Percentiles rank a stretch among this genome's conserved stretches.
phyloP scores from a whole-genome alignment of 257 asterid genomes.

The Fraxinus quadrangulata region DNA sequence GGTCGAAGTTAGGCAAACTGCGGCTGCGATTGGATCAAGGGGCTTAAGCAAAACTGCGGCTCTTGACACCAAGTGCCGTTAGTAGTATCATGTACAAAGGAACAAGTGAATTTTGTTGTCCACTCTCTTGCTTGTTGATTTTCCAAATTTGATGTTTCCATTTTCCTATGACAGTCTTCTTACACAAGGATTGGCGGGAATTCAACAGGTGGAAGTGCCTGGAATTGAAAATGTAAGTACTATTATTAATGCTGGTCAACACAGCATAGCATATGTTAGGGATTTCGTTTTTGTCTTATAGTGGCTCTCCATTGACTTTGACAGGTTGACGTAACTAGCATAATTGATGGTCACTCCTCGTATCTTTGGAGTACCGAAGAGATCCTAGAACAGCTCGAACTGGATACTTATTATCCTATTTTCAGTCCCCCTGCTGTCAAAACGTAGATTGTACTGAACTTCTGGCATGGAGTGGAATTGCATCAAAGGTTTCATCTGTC shows the following conservation, averaged over 20 bases:
- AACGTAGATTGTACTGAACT: slow-evolving; percentile 23
- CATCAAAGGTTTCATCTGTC: not conserved
- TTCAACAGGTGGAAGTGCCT: slow-evolving; percentile 81
- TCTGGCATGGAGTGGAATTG: not conserved
- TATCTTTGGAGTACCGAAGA: slow-evolving; percentile 75
- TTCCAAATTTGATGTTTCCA: not conserved
- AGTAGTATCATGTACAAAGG: not conserved
- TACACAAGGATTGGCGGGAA: slow-evolving; percentile 94
- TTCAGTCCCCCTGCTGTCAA: slow-evolving; percentile 36
- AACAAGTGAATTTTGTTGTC: not conserved
- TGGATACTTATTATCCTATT: slow-evolving; percentile 70
- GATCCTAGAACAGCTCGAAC: slow-evolving; percentile 76
- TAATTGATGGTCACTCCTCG: slow-evolving; percentile 89
- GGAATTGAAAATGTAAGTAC: slow-evolving; percentile 82
- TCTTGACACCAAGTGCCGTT: not conserved
- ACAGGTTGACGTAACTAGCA: slow-evolving; percentile 82
- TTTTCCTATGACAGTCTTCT: slow-evolving; percentile 69
- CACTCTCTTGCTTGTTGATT: not conserved
- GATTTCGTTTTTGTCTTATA: not conserved
- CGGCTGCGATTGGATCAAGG: no score
- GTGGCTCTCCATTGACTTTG: not conserved
- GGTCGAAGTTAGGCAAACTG: no score
- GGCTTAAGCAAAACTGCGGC: no score
- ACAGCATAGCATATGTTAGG: not conserved
- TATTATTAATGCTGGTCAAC: not conserved